These are phyloP conservation scores for Poteriospumella lacustris DNA, from an alignment of 108 stramenopile species.

Conservation along the genomic window DNA sequence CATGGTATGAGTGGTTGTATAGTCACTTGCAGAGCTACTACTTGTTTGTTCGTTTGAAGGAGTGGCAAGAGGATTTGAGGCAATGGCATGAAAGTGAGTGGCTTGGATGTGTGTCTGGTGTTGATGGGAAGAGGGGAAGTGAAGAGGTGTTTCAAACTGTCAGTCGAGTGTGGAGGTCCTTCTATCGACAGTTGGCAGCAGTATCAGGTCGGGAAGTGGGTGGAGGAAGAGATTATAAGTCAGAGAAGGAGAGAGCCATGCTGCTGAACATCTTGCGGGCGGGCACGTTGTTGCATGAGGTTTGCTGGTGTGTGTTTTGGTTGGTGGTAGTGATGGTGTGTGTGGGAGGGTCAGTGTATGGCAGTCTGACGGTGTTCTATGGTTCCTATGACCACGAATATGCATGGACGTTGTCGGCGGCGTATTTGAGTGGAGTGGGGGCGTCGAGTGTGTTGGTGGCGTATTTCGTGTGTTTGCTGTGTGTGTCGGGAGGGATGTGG, in stretches of 20 bases:
- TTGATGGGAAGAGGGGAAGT: conserved; percentile 1
- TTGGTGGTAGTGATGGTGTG: background rate
- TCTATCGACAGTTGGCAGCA: conserved; percentile 6
- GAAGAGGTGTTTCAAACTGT: background rate
- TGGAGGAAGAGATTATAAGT: too few relatives aligned
- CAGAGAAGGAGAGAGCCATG: background rate
- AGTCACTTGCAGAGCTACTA: background rate
- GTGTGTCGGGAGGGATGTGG: conserved; percentile 5
- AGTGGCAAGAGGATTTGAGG: background rate
- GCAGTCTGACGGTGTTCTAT: background rate
- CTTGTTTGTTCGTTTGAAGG: background rate
- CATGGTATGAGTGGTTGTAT: background rate
- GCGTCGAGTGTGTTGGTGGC: background rate
- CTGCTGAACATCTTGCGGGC: conserved; percentile 1
- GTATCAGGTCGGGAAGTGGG: background rate
- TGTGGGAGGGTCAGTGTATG: background rate
- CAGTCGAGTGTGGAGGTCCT: too few relatives aligned
- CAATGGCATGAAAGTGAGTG: too few relatives aligned
- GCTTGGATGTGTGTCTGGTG: too few relatives aligned
- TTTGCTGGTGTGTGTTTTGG: background rate
- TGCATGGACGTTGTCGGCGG: conserved; percentile 13
- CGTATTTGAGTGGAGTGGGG: background rate
- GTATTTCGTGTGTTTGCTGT: background rate
- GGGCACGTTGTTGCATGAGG: background rate
- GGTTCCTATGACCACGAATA: background rate